A percentile compares a stretch with the other conserved stretches of the same genome.
These are phyloP conservation scores for Naganishia friedmannii DNA, from an alignment of 768 basidiomycete genomes.

Conservation along the genomic window DNA sequence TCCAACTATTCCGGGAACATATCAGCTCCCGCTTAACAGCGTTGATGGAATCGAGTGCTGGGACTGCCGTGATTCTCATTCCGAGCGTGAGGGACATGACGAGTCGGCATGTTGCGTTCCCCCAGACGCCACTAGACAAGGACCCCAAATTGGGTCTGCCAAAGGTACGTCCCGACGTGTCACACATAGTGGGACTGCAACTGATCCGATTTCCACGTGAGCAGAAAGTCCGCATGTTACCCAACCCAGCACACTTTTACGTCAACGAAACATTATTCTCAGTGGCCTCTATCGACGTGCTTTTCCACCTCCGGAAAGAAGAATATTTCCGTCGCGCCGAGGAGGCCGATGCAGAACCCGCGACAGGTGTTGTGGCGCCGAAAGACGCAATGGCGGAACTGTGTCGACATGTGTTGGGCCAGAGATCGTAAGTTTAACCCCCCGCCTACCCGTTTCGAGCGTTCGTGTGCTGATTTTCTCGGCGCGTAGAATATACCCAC, in stretches of 20 bases:
- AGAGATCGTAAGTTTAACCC: slow-evolving; percentile 65
- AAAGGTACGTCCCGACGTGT: slow-evolving; percentile 44
- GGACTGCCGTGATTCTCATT: slow-evolving; percentile 70
- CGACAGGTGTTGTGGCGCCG: slow-evolving; percentile 45
- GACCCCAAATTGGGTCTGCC: slow-evolving; percentile 47
- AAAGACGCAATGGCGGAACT: slow-evolving; percentile 73
- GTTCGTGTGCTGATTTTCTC: neutral
- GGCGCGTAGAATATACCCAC: slow-evolving; percentile 76
- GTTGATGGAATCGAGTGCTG: slow-evolving; percentile 64
- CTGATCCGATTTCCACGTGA: neutral
- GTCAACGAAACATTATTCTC: slow-evolving; percentile 79
- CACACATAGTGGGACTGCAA: too few species aligned
- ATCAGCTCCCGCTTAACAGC: slow-evolving; percentile 62
- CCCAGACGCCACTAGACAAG: slow-evolving; percentile 61
- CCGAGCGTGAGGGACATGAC: slow-evolving; percentile 80
- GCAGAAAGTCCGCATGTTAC: slow-evolving; percentile 73
- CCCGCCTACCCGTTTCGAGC: neutral
- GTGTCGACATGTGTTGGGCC: slow-evolving; percentile 76
- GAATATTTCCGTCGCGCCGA: slow-evolving; percentile 69
- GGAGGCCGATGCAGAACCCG: slow-evolving; percentile 57
- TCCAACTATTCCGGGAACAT: slow-evolving; percentile 65
- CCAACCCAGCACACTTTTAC: slow-evolving; percentile 83
- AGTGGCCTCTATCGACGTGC: slow-evolving; percentile 74
- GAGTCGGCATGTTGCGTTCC: slow-evolving; percentile 76
- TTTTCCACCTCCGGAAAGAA: slow-evolving; percentile 85